Evolutionary conservation across 2,329 filamentous ascomycete species (phyloP), one percentile per base, ranked within the genome.

Genomic region (Clonostachys sp.): DNA sequence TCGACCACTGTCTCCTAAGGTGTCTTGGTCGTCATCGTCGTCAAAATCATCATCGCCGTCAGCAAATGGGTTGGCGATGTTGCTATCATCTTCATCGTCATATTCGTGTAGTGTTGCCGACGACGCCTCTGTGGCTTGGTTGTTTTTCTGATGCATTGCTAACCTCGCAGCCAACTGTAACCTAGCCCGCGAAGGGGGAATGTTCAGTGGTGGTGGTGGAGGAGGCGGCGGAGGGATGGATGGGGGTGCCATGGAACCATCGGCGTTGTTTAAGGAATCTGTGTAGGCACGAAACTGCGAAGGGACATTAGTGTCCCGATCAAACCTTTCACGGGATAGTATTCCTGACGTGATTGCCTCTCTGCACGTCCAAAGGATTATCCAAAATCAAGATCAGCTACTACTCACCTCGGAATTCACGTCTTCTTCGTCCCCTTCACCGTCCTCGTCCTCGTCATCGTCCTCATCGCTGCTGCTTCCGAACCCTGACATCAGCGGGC

Each of bases 391-490:
- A 30, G 24, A 30, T 30, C 9, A 30, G 24, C 24, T 30, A 64
- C 64, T 61, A 68, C 81, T 78, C 70, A 85, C 82, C 81, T 85
- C 82, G 52, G 76, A 83, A 61, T 79, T 81, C 38, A 81, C 81
- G 51, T 89, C 86, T 56, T 89, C 87, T 54, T 92, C 86, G 55
- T 87, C 87, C 49, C 89, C 88, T 51, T 95, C 89, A 70, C 90
- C 87, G 53, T 96, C 92, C 57, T 96, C 92, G 53, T 97, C 94
- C 55, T 97, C 94, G 66, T 96, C 92, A 53, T 97, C 94, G 55
- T 97, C 94, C 66, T 96, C 92, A 57, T 96, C 91, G 60, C 91
- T 96, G 44, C 89, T 94, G 68, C 91, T 95, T 61, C 90, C 91
- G 68, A 97, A 97, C 45, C 91, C 91, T 61, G 89, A 92, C 68